A percentile compares a stretch with the other conserved stretches of the same genome.
These are phyloP conservation scores for Pestalotiopsis sp. DNA, from an alignment of 2,329 filamentous ascomycete genomes.

Conservation along the genomic window DNA sequence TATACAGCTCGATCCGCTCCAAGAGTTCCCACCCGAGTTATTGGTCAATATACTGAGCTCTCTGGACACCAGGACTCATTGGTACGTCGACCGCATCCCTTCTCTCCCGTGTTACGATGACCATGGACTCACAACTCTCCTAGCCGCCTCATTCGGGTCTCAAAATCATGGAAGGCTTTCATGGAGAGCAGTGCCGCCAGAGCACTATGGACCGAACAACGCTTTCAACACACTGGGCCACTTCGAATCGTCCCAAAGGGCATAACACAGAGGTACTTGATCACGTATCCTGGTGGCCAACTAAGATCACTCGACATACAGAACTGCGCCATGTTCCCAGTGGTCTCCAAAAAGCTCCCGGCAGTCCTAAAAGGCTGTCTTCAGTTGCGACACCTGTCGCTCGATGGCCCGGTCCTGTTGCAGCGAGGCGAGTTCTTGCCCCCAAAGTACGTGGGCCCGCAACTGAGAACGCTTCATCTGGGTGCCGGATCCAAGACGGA, in stretches of 20 bases:
- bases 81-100: background rate
- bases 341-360: background rate
- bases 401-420: background rate
- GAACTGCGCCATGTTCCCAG: background rate
- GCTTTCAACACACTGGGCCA: background rate
- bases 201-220: background rate
- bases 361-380: background rate
- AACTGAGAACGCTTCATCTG: background rate
- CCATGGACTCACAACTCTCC: background rate
- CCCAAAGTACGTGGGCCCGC: background rate
- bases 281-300: constrained; percentile 5
- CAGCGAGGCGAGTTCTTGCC: background rate
- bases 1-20: background rate
- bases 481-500: background rate
- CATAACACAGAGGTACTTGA: background rate
- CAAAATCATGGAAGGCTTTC: constrained; percentile 7
- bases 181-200: constrained; percentile 1
- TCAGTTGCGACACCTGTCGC: background rate
- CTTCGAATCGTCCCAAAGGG: background rate
- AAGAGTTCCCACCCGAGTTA: background rate
- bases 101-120: background rate
- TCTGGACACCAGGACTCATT: background rate
- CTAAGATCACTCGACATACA: background rate
- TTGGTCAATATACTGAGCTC: background rate
- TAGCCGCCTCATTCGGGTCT: constrained; percentile 5